Percentiles rank a stretch among this genome's conserved stretches.
Conservation (phyloP, 306 rosid species). For the Amphicarpaea edgeworthii region DNA sequence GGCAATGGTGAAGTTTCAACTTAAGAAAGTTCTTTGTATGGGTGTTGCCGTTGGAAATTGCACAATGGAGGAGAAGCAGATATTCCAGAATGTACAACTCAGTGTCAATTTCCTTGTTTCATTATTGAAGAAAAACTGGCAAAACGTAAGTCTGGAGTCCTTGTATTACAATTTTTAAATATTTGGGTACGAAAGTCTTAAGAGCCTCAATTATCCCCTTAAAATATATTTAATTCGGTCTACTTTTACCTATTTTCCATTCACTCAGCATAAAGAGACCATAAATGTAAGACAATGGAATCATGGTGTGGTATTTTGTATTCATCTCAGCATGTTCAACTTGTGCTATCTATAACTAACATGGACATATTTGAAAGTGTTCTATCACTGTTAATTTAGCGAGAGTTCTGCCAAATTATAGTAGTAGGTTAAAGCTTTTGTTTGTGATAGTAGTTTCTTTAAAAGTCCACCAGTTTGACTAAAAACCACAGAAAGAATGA, state of each 20-base stretch:
- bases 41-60: constrained; percentile 1
- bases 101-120: constrained; percentile 7
- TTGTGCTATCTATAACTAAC: neutral
- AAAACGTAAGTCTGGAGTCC: neutral
- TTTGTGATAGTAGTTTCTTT: too few relatives aligned
- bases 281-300: neutral
- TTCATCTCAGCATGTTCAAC: neutral
- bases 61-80: constrained; percentile 12
- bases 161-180: neutral
- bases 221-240: neutral
- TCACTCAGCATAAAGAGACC: neutral
- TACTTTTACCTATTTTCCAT: neutral
- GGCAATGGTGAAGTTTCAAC: constrained; percentile 6
- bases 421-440: too few relatives aligned
- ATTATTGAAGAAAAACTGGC: neutral
- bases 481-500: neutral
- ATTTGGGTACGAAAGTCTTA: neutral
- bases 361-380: neutral
- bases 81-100: constrained; percentile 13
- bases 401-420: neutral
- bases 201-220: neutral
- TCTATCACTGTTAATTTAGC: too few relatives aligned
- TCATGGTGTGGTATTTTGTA: neutral
- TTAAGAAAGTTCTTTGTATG: constrained; percentile 21
- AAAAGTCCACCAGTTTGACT: too few relatives aligned